Base-by-base conservation (phyloP, 148 eudicot species). In the Salicornia ramosissima region DNA sequence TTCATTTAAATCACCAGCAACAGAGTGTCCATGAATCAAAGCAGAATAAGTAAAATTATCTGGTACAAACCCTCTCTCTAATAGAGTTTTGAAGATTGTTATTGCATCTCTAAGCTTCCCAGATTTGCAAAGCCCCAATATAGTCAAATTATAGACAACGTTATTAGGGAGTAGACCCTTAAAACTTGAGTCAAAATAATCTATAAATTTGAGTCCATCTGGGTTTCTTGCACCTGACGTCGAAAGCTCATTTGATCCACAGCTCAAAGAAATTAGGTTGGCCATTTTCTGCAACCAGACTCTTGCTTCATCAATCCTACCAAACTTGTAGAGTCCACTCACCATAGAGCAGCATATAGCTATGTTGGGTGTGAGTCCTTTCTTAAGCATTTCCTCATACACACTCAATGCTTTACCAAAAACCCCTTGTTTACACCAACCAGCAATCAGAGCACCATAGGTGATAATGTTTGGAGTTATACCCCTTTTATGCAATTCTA, bases 361-460 rank as follows among this genome's bases (percentile, higher is more conserved):
- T 46, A 75, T 31, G 68, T 88, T 88, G 3, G 88, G 93, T 61
- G 77, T 65, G 34, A 82, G 71, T 10, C 88, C 88, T 60, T 76
- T 83, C 64, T 75, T 77, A 67, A 67, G 72, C 94, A 88, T 88
- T 30, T 84, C 85, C 75, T 78, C 76, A 69, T 81, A 81, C 53
- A 79, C 64, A 69, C 65, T 64, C 68, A 86, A 59, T 45, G 88
- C 85, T 78, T 83, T 81, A 77, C 86, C 83, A 70, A 84, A 33
- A 73, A 65, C 64, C n/a, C 77, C 86, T 68, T 79, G 88, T 76
- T 73, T 80, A 67, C 87, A 80, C 93, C 93, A 88, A 70, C 93
- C 93, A 65, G 76, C 67, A 71, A 88, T 88, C 13, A 86, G 82
- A 21, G 88, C 69, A 36, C 94, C 90, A 71, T 84, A 88, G 12